Percentiles rank a stretch among this genome's conserved stretches.
These are phyloP conservation scores for Marasmius fiardii DNA, from an alignment of 1,284 basidiomycete genomes.

Conservation along the genomic window DNA sequence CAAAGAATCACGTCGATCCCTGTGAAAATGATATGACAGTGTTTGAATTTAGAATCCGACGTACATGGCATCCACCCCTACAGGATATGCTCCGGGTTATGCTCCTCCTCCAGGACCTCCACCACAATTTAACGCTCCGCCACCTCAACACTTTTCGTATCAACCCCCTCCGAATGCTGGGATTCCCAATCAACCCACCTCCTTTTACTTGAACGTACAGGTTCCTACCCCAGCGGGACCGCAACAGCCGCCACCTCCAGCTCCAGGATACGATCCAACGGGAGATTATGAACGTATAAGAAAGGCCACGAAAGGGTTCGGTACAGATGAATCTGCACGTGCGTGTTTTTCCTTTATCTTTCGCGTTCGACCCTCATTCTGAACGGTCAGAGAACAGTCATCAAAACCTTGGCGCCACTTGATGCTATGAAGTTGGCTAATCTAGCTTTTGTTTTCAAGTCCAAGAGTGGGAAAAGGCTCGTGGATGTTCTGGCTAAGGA, in stretches of 20 bases:
- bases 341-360: conserved; percentile 6
- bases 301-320: conserved; percentile 28
- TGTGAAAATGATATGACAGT: not conserved
- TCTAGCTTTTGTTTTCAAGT: conserved; percentile 28
- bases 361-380: not conserved
- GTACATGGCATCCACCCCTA: conserved; percentile 7
- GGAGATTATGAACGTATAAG: conserved; percentile 25
- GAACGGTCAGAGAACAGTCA: conserved; percentile 22
- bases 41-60: not conserved
- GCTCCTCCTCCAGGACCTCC: conserved; percentile 1
- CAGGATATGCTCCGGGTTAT: not conserved
- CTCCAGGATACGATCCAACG: conserved; percentile 31
- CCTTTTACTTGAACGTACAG: conserved; percentile 6
- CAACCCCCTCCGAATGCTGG: not conserved
- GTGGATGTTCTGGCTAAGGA: conserved; percentile 26
- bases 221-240: conserved; percentile 9
- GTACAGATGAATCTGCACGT: conserved; percentile 23
- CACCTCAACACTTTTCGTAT: not conserved
- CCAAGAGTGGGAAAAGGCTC: conserved; percentile 29
- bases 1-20: conserved; percentile 6
- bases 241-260: not conserved
- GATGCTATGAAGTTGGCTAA: conserved; percentile 34
- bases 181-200: not conserved
- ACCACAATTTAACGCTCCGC: not conserved
- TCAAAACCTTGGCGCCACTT: conserved; percentile 26